Percentiles rank a stretch among this genome's conserved stretches.
These are phyloP conservation scores for Leccinum uliginosum DNA, from an alignment of 768 basidiomycete species.

Conservation along the genomic window DNA sequence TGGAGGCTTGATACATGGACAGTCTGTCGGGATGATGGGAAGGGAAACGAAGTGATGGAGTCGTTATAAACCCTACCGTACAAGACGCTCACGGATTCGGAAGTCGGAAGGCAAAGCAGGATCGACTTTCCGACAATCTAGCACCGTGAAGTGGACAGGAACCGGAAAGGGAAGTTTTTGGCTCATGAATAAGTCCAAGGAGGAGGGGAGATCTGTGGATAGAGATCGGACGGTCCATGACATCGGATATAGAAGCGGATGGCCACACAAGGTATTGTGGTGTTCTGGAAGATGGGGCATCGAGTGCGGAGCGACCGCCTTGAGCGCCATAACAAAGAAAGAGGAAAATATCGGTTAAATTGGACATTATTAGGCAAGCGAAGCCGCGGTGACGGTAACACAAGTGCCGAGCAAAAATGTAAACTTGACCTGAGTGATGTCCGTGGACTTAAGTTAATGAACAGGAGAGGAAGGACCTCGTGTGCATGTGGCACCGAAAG, in stretches of 20 bases:
- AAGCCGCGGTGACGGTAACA: constrained; percentile 35
- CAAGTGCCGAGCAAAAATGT: constrained; percentile 31
- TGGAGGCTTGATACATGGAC: constrained; percentile 18
- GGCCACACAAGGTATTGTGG: constrained; percentile 7
- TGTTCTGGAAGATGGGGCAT: constrained; percentile 20
- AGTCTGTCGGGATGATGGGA: constrained; percentile 13
- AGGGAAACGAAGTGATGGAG: constrained; percentile 11
- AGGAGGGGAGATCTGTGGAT: constrained; percentile 14
- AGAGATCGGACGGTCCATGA: constrained; percentile 15
- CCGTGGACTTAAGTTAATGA: constrained; percentile 38
- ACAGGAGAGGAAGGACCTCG: constrained; percentile 33
- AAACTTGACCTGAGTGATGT: constrained; percentile 30
- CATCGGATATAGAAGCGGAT: constrained; percentile 13
- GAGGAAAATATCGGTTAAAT: constrained; percentile 30
- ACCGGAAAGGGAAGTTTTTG: constrained; percentile 21
- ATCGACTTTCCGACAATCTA: constrained; percentile 37
- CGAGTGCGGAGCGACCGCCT: constrained; percentile 22
- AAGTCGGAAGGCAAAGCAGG: constrained; percentile 26
- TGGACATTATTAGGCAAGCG: constrained; percentile 29
- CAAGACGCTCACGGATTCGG: constrained; percentile 31
- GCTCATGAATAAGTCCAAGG: constrained; percentile 12
- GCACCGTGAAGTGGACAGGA: constrained; percentile 20
- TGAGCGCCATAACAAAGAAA: constrained; percentile 29
- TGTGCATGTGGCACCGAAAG: constrained; percentile 32
- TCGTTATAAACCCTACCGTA: constrained; percentile 21